phyloP scores from a whole-genome alignment of 495 filamentous ascomycete genomes.

The Lepidopterella palustris region DNA sequence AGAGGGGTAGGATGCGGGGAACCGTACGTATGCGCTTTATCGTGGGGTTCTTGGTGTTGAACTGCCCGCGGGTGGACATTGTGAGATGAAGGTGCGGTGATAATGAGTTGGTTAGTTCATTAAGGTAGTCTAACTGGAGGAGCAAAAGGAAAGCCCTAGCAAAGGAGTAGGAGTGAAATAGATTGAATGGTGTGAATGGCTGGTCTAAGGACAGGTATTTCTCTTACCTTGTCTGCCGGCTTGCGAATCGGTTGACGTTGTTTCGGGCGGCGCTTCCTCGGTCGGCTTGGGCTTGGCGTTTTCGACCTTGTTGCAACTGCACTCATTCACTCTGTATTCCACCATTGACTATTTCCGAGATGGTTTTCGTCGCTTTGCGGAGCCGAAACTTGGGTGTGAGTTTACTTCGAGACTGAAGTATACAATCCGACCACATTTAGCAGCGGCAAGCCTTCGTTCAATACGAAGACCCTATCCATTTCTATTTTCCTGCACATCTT shows the following conservation, averaged over 20 bases:
- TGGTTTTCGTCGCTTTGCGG: too few species aligned
- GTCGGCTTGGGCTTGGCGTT: neutral
- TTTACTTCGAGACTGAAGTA: too few species aligned
- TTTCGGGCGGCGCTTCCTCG: neutral
- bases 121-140: neutral
- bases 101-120: neutral
- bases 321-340: too few species aligned
- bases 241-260: neutral
- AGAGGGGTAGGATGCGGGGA: slow-evolving; percentile 12
- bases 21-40: slow-evolving; percentile 66
- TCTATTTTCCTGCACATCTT: too few species aligned
- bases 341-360: too few species aligned
- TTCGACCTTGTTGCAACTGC: neutral
- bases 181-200: too few species aligned
- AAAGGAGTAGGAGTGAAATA: neutral
- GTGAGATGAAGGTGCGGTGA: slow-evolving; percentile 6
- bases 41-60: slow-evolving; percentile 74
- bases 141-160: neutral
- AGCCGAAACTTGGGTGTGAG: too few species aligned
- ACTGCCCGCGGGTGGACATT: slow-evolving; percentile 43
- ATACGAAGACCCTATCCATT: too few species aligned
- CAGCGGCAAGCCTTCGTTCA: too few species aligned
- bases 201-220: neutral
- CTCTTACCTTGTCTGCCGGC: neutral
- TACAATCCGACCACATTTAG: too few species aligned